Conservation (phyloP, 2,329 filamentous ascomycete genomes). For the Lecanicillium sp. region DNA sequence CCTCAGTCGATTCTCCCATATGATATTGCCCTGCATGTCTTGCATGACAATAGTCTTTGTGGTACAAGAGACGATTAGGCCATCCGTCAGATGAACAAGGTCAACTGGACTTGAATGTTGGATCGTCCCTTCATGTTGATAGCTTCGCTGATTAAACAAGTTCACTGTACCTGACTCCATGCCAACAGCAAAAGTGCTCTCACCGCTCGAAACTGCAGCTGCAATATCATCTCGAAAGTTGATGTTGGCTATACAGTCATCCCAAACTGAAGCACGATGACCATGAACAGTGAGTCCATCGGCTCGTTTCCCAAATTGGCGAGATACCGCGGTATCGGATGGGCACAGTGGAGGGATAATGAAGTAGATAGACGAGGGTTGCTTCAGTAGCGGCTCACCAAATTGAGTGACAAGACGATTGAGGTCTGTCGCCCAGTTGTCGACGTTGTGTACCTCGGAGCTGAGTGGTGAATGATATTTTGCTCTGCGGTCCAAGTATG, state of each 20-base stretch:
- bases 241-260: constrained; percentile 18
- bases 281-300: constrained; percentile 17
- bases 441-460: constrained; percentile 19
- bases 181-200: constrained; percentile 16
- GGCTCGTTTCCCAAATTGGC: constrained; percentile 13
- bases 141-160: constrained; percentile 16
- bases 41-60: constrained; percentile 13
- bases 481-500: constrained; percentile 20
- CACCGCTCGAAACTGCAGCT: constrained; percentile 14
- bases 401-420: constrained; percentile 28
- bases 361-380: constrained; percentile 28
- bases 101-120: constrained; percentile 12
- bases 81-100: constrained; percentile 13
- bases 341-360: constrained; percentile 32
- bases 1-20: constrained; percentile 16
- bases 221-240: constrained; percentile 14
- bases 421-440: constrained; percentile 27
- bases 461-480: constrained; percentile 20
- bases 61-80: constrained; percentile 8
- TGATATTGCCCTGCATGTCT: constrained; percentile 13
- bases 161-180: constrained; percentile 16
- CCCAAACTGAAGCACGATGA: constrained; percentile 15
- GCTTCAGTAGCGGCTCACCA: constrained; percentile 20
- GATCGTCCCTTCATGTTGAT: constrained; percentile 13
- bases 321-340: constrained; percentile 15